These are phyloP conservation scores for Aureobasidium sp. DNA, from an alignment of 2,329 filamentous ascomycete genomes.

Conservation along the genomic window DNA sequence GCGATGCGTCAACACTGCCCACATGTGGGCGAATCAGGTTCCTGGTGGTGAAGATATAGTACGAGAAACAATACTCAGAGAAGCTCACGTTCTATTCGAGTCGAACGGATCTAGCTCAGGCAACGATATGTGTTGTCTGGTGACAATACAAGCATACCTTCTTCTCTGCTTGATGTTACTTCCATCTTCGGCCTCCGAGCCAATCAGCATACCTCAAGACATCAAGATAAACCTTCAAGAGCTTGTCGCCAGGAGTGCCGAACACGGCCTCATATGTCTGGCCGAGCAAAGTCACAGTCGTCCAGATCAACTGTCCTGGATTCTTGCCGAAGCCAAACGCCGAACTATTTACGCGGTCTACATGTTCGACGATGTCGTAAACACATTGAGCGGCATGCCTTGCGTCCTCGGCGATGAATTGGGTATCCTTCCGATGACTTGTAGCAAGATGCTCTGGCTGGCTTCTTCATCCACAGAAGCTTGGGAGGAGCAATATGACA, in stretches of 20 bases:
- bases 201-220: not conserved
- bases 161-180: not conserved
- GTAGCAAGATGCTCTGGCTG: not conserved
- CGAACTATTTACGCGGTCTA: constrained; percentile 48
- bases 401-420: constrained; percentile 47
- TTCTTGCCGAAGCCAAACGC: constrained; percentile 47
- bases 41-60: not conserved
- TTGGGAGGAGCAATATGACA: constrained; percentile 5
- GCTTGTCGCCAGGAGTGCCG: too few relatives aligned
- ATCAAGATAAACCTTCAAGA: not conserved
- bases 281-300: constrained; percentile 35
- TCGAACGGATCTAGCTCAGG: too few relatives aligned
- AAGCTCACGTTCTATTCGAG: not conserved
- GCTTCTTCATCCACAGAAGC: not conserved
- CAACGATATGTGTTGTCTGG: not conserved
- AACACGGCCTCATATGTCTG: constrained; percentile 35
- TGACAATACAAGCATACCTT: not conserved
- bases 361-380: constrained; percentile 46
- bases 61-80: not conserved
- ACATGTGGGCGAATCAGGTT: not conserved
- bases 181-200: not conserved
- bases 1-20: not conserved
- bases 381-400: constrained; percentile 37
- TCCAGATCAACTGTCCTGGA: constrained; percentile 49
- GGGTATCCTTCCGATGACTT: constrained; percentile 34